Conservation (phyloP, 768 basidiomycete species). For the Macrolepiota fuliginosa region DNA sequence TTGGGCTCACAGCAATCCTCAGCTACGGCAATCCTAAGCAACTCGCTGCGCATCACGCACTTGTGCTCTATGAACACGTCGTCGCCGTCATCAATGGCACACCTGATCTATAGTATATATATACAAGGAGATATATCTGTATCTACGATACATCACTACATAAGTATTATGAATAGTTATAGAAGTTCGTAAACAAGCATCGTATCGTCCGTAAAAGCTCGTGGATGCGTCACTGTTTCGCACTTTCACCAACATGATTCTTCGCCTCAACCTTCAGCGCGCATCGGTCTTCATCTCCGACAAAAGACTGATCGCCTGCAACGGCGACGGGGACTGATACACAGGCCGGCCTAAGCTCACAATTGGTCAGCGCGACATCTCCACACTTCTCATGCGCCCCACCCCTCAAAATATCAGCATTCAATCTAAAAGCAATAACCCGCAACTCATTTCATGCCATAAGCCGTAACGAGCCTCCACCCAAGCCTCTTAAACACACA, state of each 20-base stretch:
- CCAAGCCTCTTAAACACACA: conserved; percentile 80
- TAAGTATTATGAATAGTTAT: too few relatives aligned
- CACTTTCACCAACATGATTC: conserved; percentile 15
- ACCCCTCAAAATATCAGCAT: conserved; percentile 11
- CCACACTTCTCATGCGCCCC: conserved; percentile 89
- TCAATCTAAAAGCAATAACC: conserved; percentile 3
- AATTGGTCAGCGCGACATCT: conserved; percentile 77
- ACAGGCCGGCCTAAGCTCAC: conserved; percentile 44
- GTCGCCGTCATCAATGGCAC: conserved; percentile 48
- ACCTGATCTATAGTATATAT: too few relatives aligned
- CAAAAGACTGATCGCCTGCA: conserved; percentile 33
- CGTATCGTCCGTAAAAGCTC: neutral
- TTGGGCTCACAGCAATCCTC: conserved; percentile 44
- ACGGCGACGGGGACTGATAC: conserved; percentile 16
- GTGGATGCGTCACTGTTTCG: neutral
- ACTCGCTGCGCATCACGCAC: conserved; percentile 55
- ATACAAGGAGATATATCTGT: too few relatives aligned
- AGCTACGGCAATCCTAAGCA: conserved; percentile 66
- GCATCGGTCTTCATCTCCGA: conserved; percentile 39
- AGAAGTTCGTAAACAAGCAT: neutral
- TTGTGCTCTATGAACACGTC: conserved; percentile 54
- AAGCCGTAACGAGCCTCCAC: conserved; percentile 82
- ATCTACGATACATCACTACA: too few relatives aligned
- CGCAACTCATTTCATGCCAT: conserved; percentile 63
- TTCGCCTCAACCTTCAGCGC: conserved; percentile 25